phyloP scores from a whole-genome alignment of 805 yeast species.

The Starmerella gropengiesseri region DNA sequence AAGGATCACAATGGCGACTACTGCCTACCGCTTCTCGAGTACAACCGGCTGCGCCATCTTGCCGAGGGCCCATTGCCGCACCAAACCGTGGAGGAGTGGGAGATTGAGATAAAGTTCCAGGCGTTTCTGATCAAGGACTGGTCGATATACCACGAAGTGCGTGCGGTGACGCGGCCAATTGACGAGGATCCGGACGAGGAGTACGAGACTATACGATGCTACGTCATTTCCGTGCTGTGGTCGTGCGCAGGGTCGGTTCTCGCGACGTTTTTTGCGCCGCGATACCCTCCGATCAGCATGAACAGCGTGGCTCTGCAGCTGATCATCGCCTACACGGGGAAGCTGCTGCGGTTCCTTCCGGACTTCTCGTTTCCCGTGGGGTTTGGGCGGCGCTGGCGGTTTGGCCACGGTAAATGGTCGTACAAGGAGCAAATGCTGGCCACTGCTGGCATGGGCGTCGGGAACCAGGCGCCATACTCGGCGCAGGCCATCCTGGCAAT shows the following conservation, averaged over 20 bases:
- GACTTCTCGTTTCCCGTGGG: slow-evolving; percentile 11
- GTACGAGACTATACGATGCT: slow-evolving; percentile 43
- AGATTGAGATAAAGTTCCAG: slow-evolving; percentile 27
- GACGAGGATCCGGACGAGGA: slow-evolving; percentile 33
- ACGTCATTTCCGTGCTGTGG: slow-evolving; percentile 41
- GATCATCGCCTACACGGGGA: slow-evolving; percentile 51
- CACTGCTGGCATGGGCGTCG: slow-evolving; percentile 21
- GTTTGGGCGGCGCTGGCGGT: background rate
- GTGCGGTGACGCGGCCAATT: slow-evolving; percentile 43
- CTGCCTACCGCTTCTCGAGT: slow-evolving; percentile 35
- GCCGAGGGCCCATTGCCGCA: slow-evolving; percentile 7
- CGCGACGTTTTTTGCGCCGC: slow-evolving; percentile 34
- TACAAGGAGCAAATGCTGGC: slow-evolving; percentile 20
- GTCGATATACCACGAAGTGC: slow-evolving; percentile 51
- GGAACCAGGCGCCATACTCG: slow-evolving; percentile 24
- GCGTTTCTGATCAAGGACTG: slow-evolving; percentile 35
- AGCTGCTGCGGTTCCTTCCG: slow-evolving; percentile 28
- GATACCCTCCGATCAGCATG: slow-evolving; percentile 43
- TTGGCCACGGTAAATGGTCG: slow-evolving; percentile 48
- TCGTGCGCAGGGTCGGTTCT: slow-evolving; percentile 44
- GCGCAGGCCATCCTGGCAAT: slow-evolving; percentile 28
- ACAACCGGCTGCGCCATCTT: slow-evolving; percentile 29
- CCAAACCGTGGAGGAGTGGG: slow-evolving; percentile 20
- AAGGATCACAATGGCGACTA: slow-evolving; percentile 39
- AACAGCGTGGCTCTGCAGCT: slow-evolving; percentile 46